phyloP scores from a whole-genome alignment of 345 rosid genomes.

The Eucalyptus paniculata region DNA sequence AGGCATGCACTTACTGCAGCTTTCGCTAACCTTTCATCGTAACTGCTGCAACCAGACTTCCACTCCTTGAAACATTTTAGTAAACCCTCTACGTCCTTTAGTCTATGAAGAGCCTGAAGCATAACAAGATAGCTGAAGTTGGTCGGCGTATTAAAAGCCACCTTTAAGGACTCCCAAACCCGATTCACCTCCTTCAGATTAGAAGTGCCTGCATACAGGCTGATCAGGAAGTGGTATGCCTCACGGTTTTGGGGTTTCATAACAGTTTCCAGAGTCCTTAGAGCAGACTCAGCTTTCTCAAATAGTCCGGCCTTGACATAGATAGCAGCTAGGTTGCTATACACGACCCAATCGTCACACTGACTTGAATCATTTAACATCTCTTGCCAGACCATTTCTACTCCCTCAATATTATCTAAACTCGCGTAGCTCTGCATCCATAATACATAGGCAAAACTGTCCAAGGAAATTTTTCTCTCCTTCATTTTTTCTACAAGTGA shows the following conservation, averaged over 20 bases:
- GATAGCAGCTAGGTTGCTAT: constrained; percentile 45
- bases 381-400: constrained; percentile 32
- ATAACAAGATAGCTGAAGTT: constrained; percentile 44
- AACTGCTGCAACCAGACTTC: constrained; percentile 35
- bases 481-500: constrained; percentile 38
- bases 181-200: constrained; percentile 44
- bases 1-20: constrained; percentile 36
- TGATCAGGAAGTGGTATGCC: constrained; percentile 59
- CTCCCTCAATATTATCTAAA: constrained; percentile 40
- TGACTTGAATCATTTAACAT: constrained; percentile 11
- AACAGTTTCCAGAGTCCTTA: constrained; percentile 46
- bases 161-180: constrained; percentile 47
- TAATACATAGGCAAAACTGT: constrained; percentile 12
- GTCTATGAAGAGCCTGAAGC: constrained; percentile 47
- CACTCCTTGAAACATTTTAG: constrained; percentile 47
- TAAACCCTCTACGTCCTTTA: constrained; percentile 45
- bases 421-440: constrained; percentile 53
- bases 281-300: constrained; percentile 55
- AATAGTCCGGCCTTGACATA: constrained; percentile 45
- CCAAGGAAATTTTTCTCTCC: constrained; percentile 19
- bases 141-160: constrained; percentile 12
- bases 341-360: constrained; percentile 31
- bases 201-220: constrained; percentile 38
- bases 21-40: constrained; percentile 53
- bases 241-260: constrained; percentile 29